phyloP scores from a whole-genome alignment of 2,329 filamentous ascomycete genomes.

The Trichoderma citrinoviride region DNA sequence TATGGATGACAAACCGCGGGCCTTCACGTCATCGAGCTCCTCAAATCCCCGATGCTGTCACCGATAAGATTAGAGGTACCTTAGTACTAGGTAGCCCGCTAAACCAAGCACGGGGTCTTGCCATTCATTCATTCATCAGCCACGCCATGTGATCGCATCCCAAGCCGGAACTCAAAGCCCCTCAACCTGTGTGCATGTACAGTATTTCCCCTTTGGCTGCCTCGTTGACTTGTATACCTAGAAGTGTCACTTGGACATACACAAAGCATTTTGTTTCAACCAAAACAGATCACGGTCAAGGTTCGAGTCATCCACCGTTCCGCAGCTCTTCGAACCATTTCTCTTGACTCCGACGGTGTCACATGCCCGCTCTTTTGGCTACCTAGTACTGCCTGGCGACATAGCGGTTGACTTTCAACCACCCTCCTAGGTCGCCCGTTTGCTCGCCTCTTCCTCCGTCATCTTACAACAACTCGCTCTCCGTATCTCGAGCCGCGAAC shows the following conservation, averaged over 20 bases:
- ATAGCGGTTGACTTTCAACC: not conserved
- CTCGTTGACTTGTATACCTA: slow-evolving; percentile 10
- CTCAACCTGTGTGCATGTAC: not conserved
- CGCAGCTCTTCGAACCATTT: not conserved
- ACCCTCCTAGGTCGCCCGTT: not conserved
- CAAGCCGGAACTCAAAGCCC: slow-evolving; percentile 9
- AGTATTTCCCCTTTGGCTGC: not conserved
- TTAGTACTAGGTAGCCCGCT: not conserved
- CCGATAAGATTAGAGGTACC: slow-evolving; percentile 18
- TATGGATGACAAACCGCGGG: no score
- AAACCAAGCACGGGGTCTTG: slow-evolving; percentile 17
- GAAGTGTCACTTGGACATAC: slow-evolving; percentile 6
- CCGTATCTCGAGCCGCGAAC: no score
- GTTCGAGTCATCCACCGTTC: not conserved
- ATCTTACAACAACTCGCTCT: no score
- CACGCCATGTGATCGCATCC: slow-evolving; percentile 34
- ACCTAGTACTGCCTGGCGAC: not conserved
- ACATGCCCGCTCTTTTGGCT: not conserved
- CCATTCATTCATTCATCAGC: slow-evolving; percentile 22
- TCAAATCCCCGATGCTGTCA: not conserved
- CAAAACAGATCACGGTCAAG: not conserved
- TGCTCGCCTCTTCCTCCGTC: not conserved
- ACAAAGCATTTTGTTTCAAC: no score
- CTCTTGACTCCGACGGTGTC: not conserved
- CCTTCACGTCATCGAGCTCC: not conserved